Conservation (phyloP, 169 alveolate genomes). For the Plasmodium adleri region DNA sequence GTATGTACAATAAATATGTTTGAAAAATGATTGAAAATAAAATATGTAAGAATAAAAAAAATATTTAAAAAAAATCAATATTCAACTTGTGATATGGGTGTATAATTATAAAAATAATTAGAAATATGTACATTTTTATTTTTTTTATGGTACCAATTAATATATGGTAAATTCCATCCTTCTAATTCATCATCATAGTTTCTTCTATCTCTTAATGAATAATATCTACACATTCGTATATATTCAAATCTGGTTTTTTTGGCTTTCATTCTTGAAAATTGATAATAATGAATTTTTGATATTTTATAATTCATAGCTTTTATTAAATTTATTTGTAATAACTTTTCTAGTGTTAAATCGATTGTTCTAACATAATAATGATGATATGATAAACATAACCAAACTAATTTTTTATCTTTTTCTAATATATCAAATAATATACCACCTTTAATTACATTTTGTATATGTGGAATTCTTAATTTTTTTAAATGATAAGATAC, state of each 20-base stretch:
- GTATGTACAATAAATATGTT: too few species aligned
- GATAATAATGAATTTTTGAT: slow-evolving; percentile 82
- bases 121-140: slow-evolving; percentile 66
- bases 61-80: background rate
- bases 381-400: slow-evolving; percentile 86
- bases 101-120: slow-evolving; percentile 49
- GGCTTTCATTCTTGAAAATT: slow-evolving; percentile 86
- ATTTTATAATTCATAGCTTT: slow-evolving; percentile 81
- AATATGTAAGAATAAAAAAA: too few species aligned
- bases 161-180: slow-evolving; percentile 87
- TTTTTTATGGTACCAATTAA: slow-evolving; percentile 82
- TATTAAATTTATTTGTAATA: slow-evolving; percentile 76
- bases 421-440: slow-evolving; percentile 82
- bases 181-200: slow-evolving; percentile 79
- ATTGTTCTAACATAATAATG: slow-evolving; percentile 83
- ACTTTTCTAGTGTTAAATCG: slow-evolving; percentile 81
- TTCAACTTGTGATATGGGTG: slow-evolving; percentile 37
- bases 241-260: slow-evolving; percentile 82
- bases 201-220: slow-evolving; percentile 82
- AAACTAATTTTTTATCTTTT: slow-evolving; percentile 79
- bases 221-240: slow-evolving; percentile 86
- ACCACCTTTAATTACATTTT: slow-evolving; percentile 78
- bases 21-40: too few species aligned
- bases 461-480: slow-evolving; percentile 80
- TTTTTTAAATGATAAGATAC: slow-evolving; percentile 82